Evolutionary conservation across 192 early-diverging fungal species (phyloP).

Genomic region (Chytriomyces sp.): DNA sequence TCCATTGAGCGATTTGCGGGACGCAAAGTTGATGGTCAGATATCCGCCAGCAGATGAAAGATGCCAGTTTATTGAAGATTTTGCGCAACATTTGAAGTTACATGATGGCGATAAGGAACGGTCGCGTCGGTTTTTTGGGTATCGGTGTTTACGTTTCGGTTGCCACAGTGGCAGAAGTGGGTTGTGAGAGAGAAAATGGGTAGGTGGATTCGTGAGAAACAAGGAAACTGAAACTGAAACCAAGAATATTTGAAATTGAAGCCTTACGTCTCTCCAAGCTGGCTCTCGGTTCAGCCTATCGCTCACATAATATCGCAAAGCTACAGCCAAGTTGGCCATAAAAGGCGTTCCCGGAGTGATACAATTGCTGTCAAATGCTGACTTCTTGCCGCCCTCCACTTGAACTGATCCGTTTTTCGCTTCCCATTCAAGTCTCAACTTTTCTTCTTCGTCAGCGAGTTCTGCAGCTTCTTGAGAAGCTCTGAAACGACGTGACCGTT

Average conservation of each 20-base stretch:
- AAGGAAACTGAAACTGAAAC: background rate
- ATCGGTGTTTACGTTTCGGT: too few relatives aligned
- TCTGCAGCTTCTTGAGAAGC: slow-evolving; percentile 85
- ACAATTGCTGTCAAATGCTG: slow-evolving; percentile 94
- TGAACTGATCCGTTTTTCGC: slow-evolving; percentile 19
- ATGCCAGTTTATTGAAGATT: background rate
- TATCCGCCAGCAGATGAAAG: background rate
- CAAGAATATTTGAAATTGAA: slow-evolving; percentile 9
- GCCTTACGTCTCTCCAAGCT: slow-evolving; percentile 77
- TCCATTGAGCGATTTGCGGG: background rate
- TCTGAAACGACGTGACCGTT: slow-evolving; percentile 94
- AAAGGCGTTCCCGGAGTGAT: slow-evolving; percentile 98
- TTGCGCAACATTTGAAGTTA: background rate
- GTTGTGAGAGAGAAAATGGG: too few relatives aligned
- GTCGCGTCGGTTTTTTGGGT: background rate
- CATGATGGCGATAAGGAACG: background rate
- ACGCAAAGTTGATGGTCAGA: background rate
- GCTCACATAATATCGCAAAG: slow-evolving; percentile 88
- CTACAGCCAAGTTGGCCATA: slow-evolving; percentile 87
- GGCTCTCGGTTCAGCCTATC: slow-evolving; percentile 88
- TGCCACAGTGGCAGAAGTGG: too few relatives aligned
- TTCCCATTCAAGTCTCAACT: slow-evolving; percentile 55
- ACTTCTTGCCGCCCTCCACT: slow-evolving; percentile 59
- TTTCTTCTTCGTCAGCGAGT: slow-evolving; percentile 61
- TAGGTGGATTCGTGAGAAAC: background rate